Percentiles rank a stretch among this genome's conserved stretches.
Evolutionary conservation across 2,329 filamentous ascomycete genomes (phyloP).

Genomic region (Phaeomoniella chlamydospora): DNA sequence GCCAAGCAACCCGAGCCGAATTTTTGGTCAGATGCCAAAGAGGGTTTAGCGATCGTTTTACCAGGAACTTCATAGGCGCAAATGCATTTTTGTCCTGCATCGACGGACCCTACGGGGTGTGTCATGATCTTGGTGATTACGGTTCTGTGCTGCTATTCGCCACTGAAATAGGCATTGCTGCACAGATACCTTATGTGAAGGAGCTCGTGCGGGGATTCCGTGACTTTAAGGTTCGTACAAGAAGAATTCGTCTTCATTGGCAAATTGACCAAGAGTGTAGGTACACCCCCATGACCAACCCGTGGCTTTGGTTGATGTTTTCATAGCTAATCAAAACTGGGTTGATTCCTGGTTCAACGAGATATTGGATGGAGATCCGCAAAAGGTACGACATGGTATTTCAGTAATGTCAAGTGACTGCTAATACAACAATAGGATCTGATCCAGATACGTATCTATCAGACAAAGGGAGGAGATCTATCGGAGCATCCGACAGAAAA

Average conservation of each 20-base stretch:
- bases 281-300: no score
- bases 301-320: no score
- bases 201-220: conserved; percentile 9
- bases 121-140: conserved; percentile 12
- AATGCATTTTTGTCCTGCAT: conserved; percentile 11
- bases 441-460: no score
- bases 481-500: no score
- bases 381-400: no score
- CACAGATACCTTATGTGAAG: conserved; percentile 19
- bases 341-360: no score
- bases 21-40: conserved; percentile 12
- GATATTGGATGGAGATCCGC: no score
- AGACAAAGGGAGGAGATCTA: no score
- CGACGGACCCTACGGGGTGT: conserved; percentile 14
- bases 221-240: background rate
- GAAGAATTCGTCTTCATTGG: background rate
- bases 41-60: conserved; percentile 11
- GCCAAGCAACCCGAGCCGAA: conserved; percentile 7
- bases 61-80: conserved; percentile 3
- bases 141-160: conserved; percentile 18
- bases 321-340: no score
- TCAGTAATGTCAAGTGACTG: no score
- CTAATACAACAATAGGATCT: no score
- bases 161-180: conserved; percentile 20
- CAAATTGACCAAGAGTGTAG: no score